Conservation (phyloP, 371 early-diverging fungal genomes). For the Blakeslea trispora region DNA sequence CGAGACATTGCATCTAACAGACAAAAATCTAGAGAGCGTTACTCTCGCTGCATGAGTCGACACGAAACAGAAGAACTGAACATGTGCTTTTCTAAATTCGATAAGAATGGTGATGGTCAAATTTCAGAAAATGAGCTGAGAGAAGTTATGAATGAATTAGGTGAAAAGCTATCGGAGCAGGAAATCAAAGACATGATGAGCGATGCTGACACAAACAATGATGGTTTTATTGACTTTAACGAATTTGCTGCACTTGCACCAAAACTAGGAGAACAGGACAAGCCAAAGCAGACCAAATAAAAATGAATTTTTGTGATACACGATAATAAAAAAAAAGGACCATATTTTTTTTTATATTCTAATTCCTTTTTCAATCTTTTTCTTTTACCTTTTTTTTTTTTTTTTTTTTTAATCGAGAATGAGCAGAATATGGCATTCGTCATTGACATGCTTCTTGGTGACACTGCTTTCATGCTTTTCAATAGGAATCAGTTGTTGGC, state of each 20-base stretch:
- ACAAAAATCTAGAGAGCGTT: not conserved
- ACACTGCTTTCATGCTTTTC: constrained; percentile 9
- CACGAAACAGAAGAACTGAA: constrained; percentile 64
- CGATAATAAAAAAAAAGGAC: not conserved
- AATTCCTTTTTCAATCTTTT: not conserved
- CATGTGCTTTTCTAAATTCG: constrained; percentile 72
- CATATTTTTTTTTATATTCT: not conserved
- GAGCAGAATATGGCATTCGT: constrained; percentile 4
- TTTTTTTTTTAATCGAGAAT: constrained; percentile 1
- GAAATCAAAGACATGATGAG: constrained; percentile 85
- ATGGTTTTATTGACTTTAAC: constrained; percentile 63
- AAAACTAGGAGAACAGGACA: not conserved
- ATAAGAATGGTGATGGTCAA: constrained; percentile 72
- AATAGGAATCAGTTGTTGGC: constrained; percentile 15
- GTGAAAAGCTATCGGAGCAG: constrained; percentile 69
- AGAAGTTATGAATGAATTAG: constrained; percentile 70
- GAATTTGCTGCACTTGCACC: constrained; percentile 66
- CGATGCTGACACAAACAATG: constrained; percentile 76
- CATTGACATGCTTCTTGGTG: constrained; percentile 6
- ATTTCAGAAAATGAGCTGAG: constrained; percentile 72
- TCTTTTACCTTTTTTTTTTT: not conserved
- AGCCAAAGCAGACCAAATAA: not conserved
- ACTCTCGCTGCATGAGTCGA: constrained; percentile 21
- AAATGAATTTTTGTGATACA: not conserved
- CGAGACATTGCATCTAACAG: constrained; percentile 2